These are phyloP conservation scores for Hypoxylon sp. DNA, from an alignment of 2,329 filamentous ascomycete genomes.

Conservation along the genomic window DNA sequence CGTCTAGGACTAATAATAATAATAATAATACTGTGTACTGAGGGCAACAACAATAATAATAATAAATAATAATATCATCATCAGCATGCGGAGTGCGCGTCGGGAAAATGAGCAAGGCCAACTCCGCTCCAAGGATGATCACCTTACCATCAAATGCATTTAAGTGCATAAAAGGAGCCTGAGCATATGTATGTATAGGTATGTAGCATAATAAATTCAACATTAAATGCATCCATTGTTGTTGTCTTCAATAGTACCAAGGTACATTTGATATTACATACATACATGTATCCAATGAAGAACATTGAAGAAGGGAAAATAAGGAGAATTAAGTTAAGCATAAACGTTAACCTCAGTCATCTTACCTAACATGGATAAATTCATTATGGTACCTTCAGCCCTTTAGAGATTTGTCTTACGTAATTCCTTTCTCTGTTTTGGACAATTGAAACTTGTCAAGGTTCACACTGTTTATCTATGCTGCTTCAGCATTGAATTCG, in stretches of 20 bases:
- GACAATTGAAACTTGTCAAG: not conserved
- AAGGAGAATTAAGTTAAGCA: constrained; percentile 41
- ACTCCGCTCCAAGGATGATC: constrained; percentile 19
- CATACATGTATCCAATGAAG: not conserved
- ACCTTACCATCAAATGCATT: constrained; percentile 1
- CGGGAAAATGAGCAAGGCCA: constrained; percentile 28
- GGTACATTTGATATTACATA: constrained; percentile 9
- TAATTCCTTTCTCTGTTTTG: constrained; percentile 3
- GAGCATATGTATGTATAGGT: not conserved
- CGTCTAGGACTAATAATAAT: constrained; percentile 31
- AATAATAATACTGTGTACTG: not conserved
- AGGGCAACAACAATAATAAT: constrained; percentile 37
- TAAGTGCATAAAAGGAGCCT: constrained; percentile 12
- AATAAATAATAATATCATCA: constrained; percentile 29
- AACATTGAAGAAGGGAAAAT: constrained; percentile 6
- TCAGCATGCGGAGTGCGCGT: constrained; percentile 37
- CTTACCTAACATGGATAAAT: constrained; percentile 22
- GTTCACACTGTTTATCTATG: constrained; percentile 4
- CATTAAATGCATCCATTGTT: too few relatives aligned
- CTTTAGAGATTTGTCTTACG: not conserved
- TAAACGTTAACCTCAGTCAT: constrained; percentile 32
- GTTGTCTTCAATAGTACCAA: constrained; percentile 6
- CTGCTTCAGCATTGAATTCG: constrained; percentile 19
- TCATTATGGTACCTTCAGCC: not conserved
- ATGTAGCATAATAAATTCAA: not conserved